Evolutionary conservation across 2,329 filamentous ascomycete genomes (phyloP), one percentile per base, ranked within the genome.

Genomic region (Fonsecaea pedrosoi): DNA sequence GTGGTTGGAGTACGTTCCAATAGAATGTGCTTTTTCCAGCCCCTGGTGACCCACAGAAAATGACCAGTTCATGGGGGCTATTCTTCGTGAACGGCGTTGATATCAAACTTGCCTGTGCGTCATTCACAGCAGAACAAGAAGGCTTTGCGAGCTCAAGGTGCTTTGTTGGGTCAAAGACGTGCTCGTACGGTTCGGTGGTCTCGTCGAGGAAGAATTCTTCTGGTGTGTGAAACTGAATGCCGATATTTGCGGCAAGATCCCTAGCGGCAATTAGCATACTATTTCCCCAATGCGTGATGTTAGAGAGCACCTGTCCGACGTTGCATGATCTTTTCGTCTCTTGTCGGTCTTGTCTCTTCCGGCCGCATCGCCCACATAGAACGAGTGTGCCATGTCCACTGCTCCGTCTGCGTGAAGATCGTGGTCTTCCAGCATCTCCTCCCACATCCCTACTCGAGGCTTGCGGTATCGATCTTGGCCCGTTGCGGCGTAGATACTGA

Each of bases 21-120:
- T 90, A 97, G 74, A 95, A 97, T 0, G 92, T 94, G 45, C 92
- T 96, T 79, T 99, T 98, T 18, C 95, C 95, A 2, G 92, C 88
- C 1, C 92, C 94, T 0, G 95, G 95, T 56, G 91, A 92, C 1
- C 95, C 95, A 74, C 92, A 94, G 76, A 96, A 92, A 7, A 98
- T 78, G 30, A 98, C 86, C 13, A 98, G 82, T 63, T 97, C 94
- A 70, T 88, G 78, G 5, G 85, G 77, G 73, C 90, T 87, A 60
- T 83, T 85, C 79, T 89, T 92, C 55, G 85, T 82, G 70, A 86
- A 82, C 3, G 68, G 65, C 4, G 63, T 45, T 18, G 59, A 42
- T 50, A 65, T 60, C 12, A 32, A 15, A n/a, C 12, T 4, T 8
- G 25, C 35, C 21, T 34, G 30, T 32, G 50, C 18, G 15, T 9